Base-by-base conservation (phyloP, 495 filamentous ascomycete genomes). In the Apiosordaria backusii region DNA sequence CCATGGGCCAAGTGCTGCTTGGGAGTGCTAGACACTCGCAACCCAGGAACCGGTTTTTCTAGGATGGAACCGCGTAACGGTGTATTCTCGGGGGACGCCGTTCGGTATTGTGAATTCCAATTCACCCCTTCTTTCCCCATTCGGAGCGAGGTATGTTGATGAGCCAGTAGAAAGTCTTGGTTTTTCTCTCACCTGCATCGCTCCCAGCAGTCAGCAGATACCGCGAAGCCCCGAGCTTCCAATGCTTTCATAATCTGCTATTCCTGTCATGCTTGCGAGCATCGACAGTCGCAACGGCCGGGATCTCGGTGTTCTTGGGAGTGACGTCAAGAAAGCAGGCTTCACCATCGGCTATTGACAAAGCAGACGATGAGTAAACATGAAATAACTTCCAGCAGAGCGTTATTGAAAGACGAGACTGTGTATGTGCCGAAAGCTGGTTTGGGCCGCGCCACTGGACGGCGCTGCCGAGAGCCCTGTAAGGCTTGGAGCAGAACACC, bases 1-100 rank as follows among this genome's bases (percentile, higher is more conserved):
- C 35, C 35, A 45, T 45, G 10, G 35, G 35, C 16, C 35, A 45
- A 45, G 5, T 45, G 35, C 10, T 45, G 16, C 9, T 7, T 45
- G 35, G 35, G 35, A 13, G 9, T 45, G n/a, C n/a, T 45, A 45
- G 35, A 45, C 35, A 45, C 35, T 13, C 35, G 35, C 35, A 45
- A 45, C 16, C 13, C 35, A 45, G 35, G 0, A 15, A 45, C 7
- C 35, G 7, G 35, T 9, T 45, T 45, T 15, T 15, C 35, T 45
- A 13, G 64, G 58, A n/a, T 19, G 24, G 18, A 23, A 29, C 64
- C 64, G 50, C 24, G 50, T 21, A 4, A 52, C 64, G 64, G 50
- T 66, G 64, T 66, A 61, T 66, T 66, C 64, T 66, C 64, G 64
- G 58, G 35, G 27, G 35, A 9, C 35, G 35, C 35, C 35, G 35